A percentile compares a stretch with the other conserved stretches of the same genome.
These are phyloP conservation scores for Daedaleopsis nitida DNA, from an alignment of 768 basidiomycete genomes.

Conservation along the genomic window DNA sequence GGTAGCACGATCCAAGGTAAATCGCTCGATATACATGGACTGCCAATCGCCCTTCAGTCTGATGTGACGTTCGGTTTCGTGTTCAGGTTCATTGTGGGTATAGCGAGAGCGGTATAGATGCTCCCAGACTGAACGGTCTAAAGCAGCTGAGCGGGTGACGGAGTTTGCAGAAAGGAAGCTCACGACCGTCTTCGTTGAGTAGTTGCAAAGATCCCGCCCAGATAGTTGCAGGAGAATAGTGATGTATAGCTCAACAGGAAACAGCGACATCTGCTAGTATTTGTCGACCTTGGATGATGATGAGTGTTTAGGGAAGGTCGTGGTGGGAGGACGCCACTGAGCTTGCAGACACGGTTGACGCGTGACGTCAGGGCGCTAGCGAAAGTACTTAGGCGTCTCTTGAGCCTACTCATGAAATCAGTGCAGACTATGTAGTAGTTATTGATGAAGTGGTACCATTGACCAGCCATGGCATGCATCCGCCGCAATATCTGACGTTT, in stretches of 20 bases:
- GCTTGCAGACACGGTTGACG: no score
- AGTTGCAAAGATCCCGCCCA: constrained; percentile 1
- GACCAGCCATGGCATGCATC: no score
- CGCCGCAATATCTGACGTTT: no score
- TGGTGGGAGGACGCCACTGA: not conserved
- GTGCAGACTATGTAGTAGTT: no score
- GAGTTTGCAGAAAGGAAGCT: constrained; percentile 43
- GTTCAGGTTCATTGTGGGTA: constrained; percentile 37
- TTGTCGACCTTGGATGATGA: not conserved
- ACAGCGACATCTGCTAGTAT: not conserved
- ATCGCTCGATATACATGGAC: constrained; percentile 14
- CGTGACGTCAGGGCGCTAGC: no score
- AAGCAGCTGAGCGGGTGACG: constrained; percentile 47
- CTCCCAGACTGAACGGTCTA: constrained; percentile 48
- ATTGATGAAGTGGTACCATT: no score
- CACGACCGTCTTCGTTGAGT: constrained; percentile 35
- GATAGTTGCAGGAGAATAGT: constrained; percentile 38
- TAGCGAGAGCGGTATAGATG: constrained; percentile 54
- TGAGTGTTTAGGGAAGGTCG: not conserved
- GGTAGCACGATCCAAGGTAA: not conserved
- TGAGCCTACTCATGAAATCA: no score
- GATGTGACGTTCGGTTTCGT: constrained; percentile 39
- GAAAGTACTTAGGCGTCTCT: no score
- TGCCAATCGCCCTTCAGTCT: constrained; percentile 5
- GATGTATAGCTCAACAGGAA: constrained; percentile 40